Percentiles rank a stretch among this genome's conserved stretches.
Conservation (phyloP, 2,329 filamentous ascomycete genomes). For the Penicillium sp. region DNA sequence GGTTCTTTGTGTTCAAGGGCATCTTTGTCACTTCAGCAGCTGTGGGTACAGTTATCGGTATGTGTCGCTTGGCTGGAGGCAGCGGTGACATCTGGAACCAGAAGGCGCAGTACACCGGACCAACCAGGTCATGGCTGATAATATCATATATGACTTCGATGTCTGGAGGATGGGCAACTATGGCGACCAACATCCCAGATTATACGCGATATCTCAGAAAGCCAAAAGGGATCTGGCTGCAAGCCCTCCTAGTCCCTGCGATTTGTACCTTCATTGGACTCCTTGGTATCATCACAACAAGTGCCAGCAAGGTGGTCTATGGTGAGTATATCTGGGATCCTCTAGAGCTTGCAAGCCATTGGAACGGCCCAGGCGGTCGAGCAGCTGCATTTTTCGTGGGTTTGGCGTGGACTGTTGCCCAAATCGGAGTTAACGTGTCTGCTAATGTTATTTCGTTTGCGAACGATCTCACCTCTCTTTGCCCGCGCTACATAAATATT, state of each 20-base stretch:
- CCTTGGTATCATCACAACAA: conserved; percentile 44
- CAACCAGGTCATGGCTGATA: conserved; percentile 43
- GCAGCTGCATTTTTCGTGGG: conserved; percentile 30
- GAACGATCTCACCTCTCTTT: conserved; percentile 52
- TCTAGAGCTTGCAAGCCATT: conserved; percentile 23
- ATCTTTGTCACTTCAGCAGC: conserved; percentile 50
- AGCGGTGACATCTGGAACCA: conserved; percentile 42
- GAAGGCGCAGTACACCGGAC: conserved; percentile 41
- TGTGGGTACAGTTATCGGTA: conserved; percentile 57
- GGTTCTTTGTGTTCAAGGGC: conserved; percentile 25
- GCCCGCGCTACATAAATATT: conserved; percentile 53
- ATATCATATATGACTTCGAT: conserved; percentile 6
- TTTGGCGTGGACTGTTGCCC: conserved; percentile 37
- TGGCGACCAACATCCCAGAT: conserved; percentile 20
- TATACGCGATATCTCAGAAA: conserved; percentile 18
- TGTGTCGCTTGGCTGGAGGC: conserved; percentile 51
- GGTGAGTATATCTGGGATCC: conserved; percentile 27
- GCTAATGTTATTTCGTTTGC: conserved; percentile 53
- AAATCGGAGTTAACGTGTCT: conserved; percentile 52
- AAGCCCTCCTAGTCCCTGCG: conserved; percentile 11
- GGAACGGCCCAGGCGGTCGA: conserved; percentile 22
- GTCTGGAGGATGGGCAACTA: conserved; percentile 13
- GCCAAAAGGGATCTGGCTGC: conserved; percentile 13
- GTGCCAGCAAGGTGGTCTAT: conserved; percentile 30
- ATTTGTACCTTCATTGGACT: conserved; percentile 8